phyloP scores from a whole-genome alignment of 345 rosid genomes.

The Fremontodendron californicum region DNA sequence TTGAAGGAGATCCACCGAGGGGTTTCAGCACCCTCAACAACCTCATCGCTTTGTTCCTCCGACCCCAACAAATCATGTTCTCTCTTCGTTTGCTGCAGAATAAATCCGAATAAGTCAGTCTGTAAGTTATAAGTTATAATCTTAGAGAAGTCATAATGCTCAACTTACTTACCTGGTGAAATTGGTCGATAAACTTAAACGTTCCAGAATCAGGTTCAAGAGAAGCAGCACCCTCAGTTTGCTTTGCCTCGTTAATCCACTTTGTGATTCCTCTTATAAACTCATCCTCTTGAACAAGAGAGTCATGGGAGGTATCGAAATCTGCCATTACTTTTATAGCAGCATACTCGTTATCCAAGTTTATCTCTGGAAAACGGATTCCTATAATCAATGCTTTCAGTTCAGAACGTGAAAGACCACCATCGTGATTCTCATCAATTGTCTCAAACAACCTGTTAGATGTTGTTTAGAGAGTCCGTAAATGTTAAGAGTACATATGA shows the following conservation, averaged over 20 bases:
- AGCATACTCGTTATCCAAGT: slow-evolving; percentile 65
- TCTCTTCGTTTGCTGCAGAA: slow-evolving; percentile 61
- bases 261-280: slow-evolving; percentile 46
- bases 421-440: slow-evolving; percentile 57
- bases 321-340: slow-evolving; percentile 53
- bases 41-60: slow-evolving; percentile 44
- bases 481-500: not conserved
- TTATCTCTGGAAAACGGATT: slow-evolving; percentile 69
- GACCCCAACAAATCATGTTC: slow-evolving; percentile 63
- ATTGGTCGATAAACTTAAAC: slow-evolving; percentile 39
- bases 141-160: not conserved
- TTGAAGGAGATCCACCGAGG: slow-evolving; percentile 53
- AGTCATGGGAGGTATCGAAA: slow-evolving; percentile 57
- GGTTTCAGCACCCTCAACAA: slow-evolving; percentile 43
- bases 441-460: slow-evolving; percentile 58
- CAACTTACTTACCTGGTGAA: slow-evolving; percentile 53
- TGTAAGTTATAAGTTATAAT: not conserved
- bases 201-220: slow-evolving; percentile 43
- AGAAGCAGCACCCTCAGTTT: slow-evolving; percentile 31
- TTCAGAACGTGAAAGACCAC: slow-evolving; percentile 44
- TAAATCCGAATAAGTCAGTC: slow-evolving; percentile 3
- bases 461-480: not conserved
- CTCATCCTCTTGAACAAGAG: slow-evolving; percentile 34
- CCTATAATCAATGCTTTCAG: slow-evolving; percentile 70
- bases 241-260: slow-evolving; percentile 57